Conservation (phyloP, 2,329 filamentous ascomycete species). For the Dissoconium aciculare region DNA sequence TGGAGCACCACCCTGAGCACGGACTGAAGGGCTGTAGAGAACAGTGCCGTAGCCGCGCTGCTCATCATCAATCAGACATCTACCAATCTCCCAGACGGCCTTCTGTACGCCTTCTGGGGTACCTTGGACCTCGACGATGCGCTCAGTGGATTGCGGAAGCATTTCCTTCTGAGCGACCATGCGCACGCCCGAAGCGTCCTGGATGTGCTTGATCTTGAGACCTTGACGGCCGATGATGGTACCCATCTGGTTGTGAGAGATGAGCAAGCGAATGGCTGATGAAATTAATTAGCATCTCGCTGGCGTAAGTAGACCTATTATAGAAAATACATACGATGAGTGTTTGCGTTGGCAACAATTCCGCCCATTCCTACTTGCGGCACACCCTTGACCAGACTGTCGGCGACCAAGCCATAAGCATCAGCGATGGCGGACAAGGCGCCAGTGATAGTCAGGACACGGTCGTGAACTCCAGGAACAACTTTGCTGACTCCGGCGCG, state of each 20-base stretch:
- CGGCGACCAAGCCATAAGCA: conserved; percentile 86
- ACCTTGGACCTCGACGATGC: conserved; percentile 92
- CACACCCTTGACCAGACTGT: conserved; percentile 79
- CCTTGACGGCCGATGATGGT: conserved; percentile 96
- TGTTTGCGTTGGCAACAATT: conserved; percentile 70
- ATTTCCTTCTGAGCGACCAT: conserved; percentile 99
- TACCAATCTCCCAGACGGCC: conserved; percentile 96
- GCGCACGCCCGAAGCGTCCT: conserved; percentile 87
- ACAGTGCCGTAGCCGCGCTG: conserved; percentile 94
- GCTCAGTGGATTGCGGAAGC: conserved; percentile 95
- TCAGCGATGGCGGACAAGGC: conserved; percentile 75
- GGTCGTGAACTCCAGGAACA: conserved; percentile 91
- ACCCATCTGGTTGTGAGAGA: conserved; percentile 99
- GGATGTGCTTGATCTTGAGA: conserved; percentile 98
- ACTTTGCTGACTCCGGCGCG: conserved; percentile 98
- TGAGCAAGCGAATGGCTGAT: conserved; percentile 86
- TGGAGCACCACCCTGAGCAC: conserved; percentile 53
- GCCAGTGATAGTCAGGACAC: conserved; percentile 88
- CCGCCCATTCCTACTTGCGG: conserved; percentile 95
- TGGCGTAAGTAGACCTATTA: conserved; percentile 10
- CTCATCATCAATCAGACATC: conserved; percentile 95
- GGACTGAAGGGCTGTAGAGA: conserved; percentile 89
- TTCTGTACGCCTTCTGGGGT: conserved; percentile 90
- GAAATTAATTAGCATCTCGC: conserved; percentile 9
- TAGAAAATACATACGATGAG: conserved; percentile 60